Evolutionary conservation across 2,329 filamentous ascomycete genomes (phyloP), one percentile per base, ranked within the genome.

Genomic region (Microdochium trichocladiopsis): DNA sequence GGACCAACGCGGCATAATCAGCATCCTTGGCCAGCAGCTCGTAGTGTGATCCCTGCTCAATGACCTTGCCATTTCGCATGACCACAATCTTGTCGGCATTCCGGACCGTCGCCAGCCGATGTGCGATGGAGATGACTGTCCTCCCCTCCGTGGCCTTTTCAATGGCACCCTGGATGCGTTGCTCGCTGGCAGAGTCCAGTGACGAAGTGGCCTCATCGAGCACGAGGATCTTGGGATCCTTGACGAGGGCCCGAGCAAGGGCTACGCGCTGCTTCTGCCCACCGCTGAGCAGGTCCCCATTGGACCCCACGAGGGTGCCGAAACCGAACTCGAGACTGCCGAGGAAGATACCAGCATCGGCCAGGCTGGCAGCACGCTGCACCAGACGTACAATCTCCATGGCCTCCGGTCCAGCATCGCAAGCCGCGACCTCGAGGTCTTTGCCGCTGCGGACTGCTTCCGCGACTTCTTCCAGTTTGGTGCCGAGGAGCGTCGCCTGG

Each of bases 41-140:
- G 2, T 78, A 68, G 51, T 88, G 84, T 0, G 74, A 80, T 0
- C 84, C 85, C 59, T 83, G 69, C 62, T 88, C 84, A 2, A 84
- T 71, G 2, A 84, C 74, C 28, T 69, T 66, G 0, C 86, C 85
- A 45, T 79, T 72, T 3, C 79, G 72, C 57, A 88, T 69, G 2
- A 88, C 84, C 3, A 88, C 70, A 48, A 88, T 88, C 51, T 80
- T 78, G 55, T 88, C 79, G 0, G 85, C 84, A 50, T 79, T 74
- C 57, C 76, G 78, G 52, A 84, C 78, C 0, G 80, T 84, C 0
- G 77, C 77, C 2, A 86, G 68, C 1, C 82, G 70, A 64, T 85
- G 82, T 0, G 85, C 84, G 52, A 88, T 86, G 10, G 82, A 76
- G 52, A 89, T 80, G 0, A 84, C 85, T 0, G 85, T 88, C n/a